A percentile compares a stretch with the other conserved stretches of the same genome.
These are phyloP conservation scores for Ceratocystis huliohia DNA, from an alignment of 2,329 filamentous ascomycete species.

Conservation along the genomic window DNA sequence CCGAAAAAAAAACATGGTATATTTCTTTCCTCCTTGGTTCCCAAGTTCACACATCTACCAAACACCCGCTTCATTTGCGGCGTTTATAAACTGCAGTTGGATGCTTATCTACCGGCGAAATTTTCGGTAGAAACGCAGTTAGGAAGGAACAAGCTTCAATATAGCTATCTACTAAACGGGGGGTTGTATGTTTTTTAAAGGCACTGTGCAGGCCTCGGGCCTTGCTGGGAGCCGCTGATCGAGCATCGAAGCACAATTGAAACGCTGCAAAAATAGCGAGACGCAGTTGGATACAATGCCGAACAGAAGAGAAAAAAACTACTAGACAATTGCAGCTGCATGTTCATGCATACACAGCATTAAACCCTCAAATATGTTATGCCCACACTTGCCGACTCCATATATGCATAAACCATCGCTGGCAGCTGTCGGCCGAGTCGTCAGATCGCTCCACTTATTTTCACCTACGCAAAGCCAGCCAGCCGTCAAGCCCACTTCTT, in stretches of 20 bases:
- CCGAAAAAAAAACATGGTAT: not conserved
- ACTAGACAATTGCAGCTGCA: not conserved
- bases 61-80: not conserved
- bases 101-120: constrained; percentile 9
- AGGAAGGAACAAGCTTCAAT: constrained; percentile 3
- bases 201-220: not conserved
- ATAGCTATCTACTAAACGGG: not conserved
- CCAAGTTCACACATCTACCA: not conserved
- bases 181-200: not conserved
- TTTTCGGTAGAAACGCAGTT: constrained; percentile 11
- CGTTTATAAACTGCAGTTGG: not conserved
- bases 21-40: not conserved
- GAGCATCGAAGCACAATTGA: not conserved
- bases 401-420: not conserved
- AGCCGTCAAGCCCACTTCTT: not conserved
- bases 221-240: not conserved
- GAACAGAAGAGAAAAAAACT: not conserved
- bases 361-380: not conserved
- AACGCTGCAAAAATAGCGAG: not conserved
- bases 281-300: not conserved
- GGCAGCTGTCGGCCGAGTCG: constrained; percentile 2
- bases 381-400: not conserved
- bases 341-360: not conserved
- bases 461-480: not conserved
- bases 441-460: not conserved